These are phyloP conservation scores for Ganoderma meredithae DNA, from an alignment of 1,284 basidiomycete species.

Conservation along the genomic window DNA sequence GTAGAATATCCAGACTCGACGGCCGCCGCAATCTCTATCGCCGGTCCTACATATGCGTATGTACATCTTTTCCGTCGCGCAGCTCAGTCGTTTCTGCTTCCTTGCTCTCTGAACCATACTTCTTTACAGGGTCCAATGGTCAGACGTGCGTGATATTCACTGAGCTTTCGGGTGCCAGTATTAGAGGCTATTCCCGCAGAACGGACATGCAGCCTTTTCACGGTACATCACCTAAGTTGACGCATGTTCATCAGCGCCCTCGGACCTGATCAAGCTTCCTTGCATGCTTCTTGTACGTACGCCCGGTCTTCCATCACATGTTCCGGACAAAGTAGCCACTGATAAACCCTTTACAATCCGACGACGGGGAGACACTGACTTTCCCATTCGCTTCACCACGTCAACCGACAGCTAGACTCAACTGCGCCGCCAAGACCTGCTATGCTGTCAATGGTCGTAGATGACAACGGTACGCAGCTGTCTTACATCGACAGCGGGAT, in stretches of 20 bases:
- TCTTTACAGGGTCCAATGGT: background rate
- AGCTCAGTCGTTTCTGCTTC: background rate
- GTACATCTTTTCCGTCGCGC: background rate
- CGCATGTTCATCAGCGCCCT: background rate
- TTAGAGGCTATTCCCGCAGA: background rate
- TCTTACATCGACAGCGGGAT: slow-evolving; percentile 30
- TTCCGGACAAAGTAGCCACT: background rate
- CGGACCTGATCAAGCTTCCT: background rate
- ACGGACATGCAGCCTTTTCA: background rate
- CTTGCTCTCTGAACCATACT: background rate
- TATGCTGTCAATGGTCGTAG: slow-evolving; percentile 33
- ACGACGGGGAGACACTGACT: background rate
- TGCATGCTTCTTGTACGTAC: slow-evolving; percentile 12
- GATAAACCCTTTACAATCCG: background rate
- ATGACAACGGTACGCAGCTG: slow-evolving; percentile 23
- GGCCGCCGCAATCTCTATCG: background rate
- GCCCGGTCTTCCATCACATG: background rate
- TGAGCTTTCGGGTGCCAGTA: background rate
- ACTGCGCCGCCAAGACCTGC: background rate
- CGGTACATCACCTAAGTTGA: background rate
- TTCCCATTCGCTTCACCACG: background rate
- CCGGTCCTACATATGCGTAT: background rate
- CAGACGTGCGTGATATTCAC: background rate
- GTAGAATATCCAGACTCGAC: background rate
- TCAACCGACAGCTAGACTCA: background rate